phyloP scores from a whole-genome alignment of 495 filamentous ascomycete species.

The Parachaetomium inaequale region DNA sequence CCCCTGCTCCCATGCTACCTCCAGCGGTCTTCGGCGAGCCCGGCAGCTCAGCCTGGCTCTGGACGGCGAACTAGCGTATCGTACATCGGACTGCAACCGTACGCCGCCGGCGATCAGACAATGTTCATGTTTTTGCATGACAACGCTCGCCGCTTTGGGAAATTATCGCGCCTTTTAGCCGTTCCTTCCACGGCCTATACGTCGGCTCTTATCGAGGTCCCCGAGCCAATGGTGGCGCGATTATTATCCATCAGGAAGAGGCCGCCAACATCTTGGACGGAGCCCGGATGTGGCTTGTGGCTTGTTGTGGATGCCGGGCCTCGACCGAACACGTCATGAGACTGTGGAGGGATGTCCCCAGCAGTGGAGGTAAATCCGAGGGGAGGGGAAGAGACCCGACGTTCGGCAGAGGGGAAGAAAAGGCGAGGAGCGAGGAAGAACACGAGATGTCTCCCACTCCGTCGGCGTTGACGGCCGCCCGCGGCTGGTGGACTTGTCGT shows the following conservation, averaged over 20 bases:
- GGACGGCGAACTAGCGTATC: neutral
- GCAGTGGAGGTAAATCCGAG: neutral
- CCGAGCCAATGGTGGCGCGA: conserved; percentile 41
- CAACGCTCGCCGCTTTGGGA: conserved; percentile 42
- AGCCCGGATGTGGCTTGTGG: neutral
- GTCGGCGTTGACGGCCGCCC: neutral
- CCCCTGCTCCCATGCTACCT: neutral
- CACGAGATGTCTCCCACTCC: neutral
- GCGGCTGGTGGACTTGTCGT: neutral
- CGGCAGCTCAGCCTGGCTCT: conserved; percentile 14
- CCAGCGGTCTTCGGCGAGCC: conserved; percentile 24
- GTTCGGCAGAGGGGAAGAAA: neutral
- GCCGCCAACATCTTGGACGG: conserved; percentile 6
- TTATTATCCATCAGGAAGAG: conserved; percentile 21
- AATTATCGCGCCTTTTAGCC: conserved; percentile 44
- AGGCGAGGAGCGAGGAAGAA: neutral
- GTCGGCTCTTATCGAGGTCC: conserved; percentile 43
- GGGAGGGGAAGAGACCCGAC: neutral
- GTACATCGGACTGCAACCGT: neutral
- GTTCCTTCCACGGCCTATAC: conserved; percentile 36
- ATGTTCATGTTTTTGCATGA: conserved; percentile 34
- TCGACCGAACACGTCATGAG: neutral
- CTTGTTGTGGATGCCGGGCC: neutral
- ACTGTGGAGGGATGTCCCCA: neutral
- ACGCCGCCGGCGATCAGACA: conserved; percentile 1